Base-by-base conservation (phyloP, 176 grass and related monocot genomes). In the Olyra latifolia region DNA sequence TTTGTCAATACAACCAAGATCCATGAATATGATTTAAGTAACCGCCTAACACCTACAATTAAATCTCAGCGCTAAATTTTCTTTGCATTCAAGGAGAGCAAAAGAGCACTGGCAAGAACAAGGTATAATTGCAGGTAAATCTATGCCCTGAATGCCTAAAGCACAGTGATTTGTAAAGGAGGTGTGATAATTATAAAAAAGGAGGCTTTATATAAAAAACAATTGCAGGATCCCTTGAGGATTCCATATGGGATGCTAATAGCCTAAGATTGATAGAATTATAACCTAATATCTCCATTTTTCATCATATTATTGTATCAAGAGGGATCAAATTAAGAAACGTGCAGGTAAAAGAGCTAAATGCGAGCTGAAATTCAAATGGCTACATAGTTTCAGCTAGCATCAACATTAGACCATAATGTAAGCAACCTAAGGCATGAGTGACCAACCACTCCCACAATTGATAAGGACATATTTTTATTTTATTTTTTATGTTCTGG, bases 131-230 rank as follows among this genome's bases (percentile, higher is more conserved):
- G 30, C 13, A 30, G 72, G 63, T 70, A 59, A 77, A 61, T 3
- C 1, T 84, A 69, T 41, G 65, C 60, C 10, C 6, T 70, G 64
- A 71, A 85, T 85, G 54, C 63, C 62, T 84, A 85, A 52, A 9
- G 22, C 16, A 62, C 3, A 12, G 10, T 1, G 48, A 53, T 61
- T 19, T 55, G 22, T 52, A 54, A n/a, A 78, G 16, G 3, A 54
- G 50, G 2, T 4, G 22, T 30, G 11, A 17, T 79, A 23, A 29
- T n/a, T 52, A 62, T 22, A 28, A 40, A 61, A 85, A 28, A 2
- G 43, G 17, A 16, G 17, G 15, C 30, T 62, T 17, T 50, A 38
- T 41, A 50, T 23, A 42, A 25, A 27, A 80, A 30, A 53, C 22
- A 39, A 53, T 75, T 45, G 46, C 24, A 23, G 30, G 16, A 24